Evolutionary conservation across 441 rosid species (phyloP).

Genomic region (Omphalea diandra): DNA sequence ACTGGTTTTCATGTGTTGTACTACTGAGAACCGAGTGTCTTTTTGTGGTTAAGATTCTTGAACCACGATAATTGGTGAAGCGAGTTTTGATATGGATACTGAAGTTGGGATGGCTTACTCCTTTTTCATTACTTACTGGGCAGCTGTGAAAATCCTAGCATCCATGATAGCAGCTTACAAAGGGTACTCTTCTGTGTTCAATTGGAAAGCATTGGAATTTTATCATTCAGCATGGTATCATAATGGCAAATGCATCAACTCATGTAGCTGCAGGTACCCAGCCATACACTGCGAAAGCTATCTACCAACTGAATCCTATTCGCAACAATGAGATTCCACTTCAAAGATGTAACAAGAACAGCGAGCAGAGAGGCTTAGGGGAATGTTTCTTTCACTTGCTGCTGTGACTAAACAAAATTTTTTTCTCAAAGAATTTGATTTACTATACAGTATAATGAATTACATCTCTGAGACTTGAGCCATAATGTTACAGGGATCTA

Average conservation of each 20-base stretch:
- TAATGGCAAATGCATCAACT: background rate
- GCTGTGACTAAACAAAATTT: slow-evolving; percentile 17
- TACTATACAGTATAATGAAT: slow-evolving; percentile 40
- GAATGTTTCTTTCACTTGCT: background rate
- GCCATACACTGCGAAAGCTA: no score
- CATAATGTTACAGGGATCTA: slow-evolving; percentile 32
- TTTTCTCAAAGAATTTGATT: slow-evolving; percentile 21
- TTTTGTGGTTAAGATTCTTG: no score
- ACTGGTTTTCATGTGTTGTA: no score
- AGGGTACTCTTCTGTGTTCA: background rate
- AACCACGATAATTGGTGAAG: background rate
- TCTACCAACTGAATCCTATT: no score
- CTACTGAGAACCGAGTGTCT: no score
- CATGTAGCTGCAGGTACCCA: background rate
- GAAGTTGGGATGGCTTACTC: no score
- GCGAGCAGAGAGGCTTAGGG: background rate
- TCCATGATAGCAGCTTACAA: background rate
- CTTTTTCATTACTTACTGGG: background rate
- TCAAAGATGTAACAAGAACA: background rate
- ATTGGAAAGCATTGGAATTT: background rate
- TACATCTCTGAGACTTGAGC: slow-evolving; percentile 24
- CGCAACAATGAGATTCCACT: background rate
- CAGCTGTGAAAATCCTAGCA: background rate
- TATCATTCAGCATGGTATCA: background rate
- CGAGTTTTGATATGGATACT: no score